These are phyloP conservation scores for Tulasnella sp. DNA, from an alignment of 768 basidiomycete genomes.

Conservation along the genomic window DNA sequence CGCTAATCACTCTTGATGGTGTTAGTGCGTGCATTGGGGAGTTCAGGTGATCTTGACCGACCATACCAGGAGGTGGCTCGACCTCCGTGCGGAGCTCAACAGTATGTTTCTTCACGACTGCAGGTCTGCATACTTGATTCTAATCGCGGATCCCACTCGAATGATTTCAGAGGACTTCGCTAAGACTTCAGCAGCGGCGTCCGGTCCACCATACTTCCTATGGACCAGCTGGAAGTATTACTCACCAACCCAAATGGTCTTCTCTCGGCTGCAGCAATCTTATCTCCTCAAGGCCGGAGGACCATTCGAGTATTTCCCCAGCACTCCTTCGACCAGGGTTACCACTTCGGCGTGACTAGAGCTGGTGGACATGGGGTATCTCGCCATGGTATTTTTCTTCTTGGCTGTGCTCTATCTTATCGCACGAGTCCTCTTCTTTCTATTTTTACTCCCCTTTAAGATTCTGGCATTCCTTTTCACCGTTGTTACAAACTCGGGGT, in stretches of 20 bases:
- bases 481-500: not conserved
- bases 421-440: not conserved
- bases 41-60: constrained; percentile 73
- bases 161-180: not conserved
- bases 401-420: not conserved
- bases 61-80: constrained; percentile 54
- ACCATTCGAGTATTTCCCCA: constrained; percentile 2
- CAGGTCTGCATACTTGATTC: not conserved
- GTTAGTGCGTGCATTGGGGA: constrained; percentile 60
- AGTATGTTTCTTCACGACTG: constrained; percentile 30
- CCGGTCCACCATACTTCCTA: constrained; percentile 6
- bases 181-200: not conserved
- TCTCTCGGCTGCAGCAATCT: not conserved
- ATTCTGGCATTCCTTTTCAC: not conserved
- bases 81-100: constrained; percentile 45
- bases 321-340: not conserved
- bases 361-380: not conserved
- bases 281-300: constrained; percentile 7
- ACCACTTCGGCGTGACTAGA: constrained; percentile 9
- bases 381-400: not conserved
- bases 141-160: not conserved
- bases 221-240: constrained; percentile 14
- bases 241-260: not conserved
- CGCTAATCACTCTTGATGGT: not conserved
- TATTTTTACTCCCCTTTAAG: constrained; percentile 1